A percentile compares a stretch with the other conserved stretches of the same genome.
phyloP scores from a whole-genome alignment of 108 stramenopile species.

The Bacterosira constricta region DNA sequence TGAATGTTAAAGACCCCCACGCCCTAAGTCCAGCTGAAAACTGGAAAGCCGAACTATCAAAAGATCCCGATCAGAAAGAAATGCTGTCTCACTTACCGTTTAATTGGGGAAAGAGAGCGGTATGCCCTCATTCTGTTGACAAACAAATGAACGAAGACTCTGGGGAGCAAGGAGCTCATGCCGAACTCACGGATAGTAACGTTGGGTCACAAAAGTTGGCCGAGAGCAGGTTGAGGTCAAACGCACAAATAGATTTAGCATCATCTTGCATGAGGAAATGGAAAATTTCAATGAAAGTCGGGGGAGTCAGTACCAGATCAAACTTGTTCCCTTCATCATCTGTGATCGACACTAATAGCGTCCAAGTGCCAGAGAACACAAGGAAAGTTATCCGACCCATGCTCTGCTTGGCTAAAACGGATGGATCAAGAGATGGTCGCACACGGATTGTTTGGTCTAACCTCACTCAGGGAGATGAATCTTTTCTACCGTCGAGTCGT shows the following conservation, averaged over 20 bases:
- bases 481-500: slow-evolving; percentile 34
- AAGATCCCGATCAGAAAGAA: slow-evolving; percentile 11
- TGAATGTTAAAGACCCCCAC: not conserved
- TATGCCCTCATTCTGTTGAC: not conserved
- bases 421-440: slow-evolving; percentile 61
- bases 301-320: slow-evolving; percentile 48
- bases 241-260: slow-evolving; percentile 27
- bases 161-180: too few relatives aligned
- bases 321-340: slow-evolving; percentile 35
- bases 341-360: not conserved
- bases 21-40: slow-evolving; percentile 1
- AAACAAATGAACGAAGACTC: not conserved
- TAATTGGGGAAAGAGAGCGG: slow-evolving; percentile 18
- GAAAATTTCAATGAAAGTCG: slow-evolving; percentile 46
- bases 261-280: slow-evolving; percentile 35
- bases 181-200: not conserved
- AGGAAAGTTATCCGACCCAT: slow-evolving; percentile 42
- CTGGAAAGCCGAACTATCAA: slow-evolving; percentile 21
- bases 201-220: slow-evolving; percentile 6
- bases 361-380: slow-evolving; percentile 12
- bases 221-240: slow-evolving; percentile 18
- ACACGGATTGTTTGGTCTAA: slow-evolving; percentile 70
- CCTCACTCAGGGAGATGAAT: slow-evolving; percentile 35
- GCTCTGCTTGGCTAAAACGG: slow-evolving; percentile 40
- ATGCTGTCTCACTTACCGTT: slow-evolving; percentile 39